Evolutionary conservation across 169 alveolate species (phyloP).

Genomic region (Cryptosporidium baileyi): DNA sequence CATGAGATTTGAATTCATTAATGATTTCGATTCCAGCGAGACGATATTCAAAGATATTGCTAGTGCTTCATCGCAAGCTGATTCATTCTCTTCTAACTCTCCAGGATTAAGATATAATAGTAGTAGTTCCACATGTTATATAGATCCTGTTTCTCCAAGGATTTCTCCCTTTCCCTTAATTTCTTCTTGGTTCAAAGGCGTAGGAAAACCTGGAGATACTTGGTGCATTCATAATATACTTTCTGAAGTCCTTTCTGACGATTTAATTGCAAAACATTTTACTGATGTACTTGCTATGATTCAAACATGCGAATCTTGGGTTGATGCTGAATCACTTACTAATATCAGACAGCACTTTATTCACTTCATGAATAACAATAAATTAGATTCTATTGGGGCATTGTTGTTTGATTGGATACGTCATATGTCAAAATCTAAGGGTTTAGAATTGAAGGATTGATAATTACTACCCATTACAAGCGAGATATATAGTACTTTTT

Average conservation of each 20-base stretch:
- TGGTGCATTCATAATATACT: constrained; percentile 69
- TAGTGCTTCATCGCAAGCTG: not conserved
- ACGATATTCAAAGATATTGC: not conserved
- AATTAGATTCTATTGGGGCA: constrained; percentile 52
- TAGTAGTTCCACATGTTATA: constrained; percentile 1
- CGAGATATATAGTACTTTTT: not conserved
- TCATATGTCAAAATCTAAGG: constrained; percentile 28
- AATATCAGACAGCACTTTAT: constrained; percentile 46
- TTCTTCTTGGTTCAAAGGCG: constrained; percentile 67
- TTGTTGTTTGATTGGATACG: constrained; percentile 63
- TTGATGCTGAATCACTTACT: constrained; percentile 49
- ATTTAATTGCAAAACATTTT: constrained; percentile 40
- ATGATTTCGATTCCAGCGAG: not conserved
- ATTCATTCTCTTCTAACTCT: not conserved
- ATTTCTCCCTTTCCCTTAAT: constrained; percentile 67
- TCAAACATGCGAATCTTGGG: constrained; percentile 67
- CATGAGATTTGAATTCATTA: not conserved
- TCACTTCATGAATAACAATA: constrained; percentile 52
- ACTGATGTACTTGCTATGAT: constrained; percentile 50
- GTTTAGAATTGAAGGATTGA: not conserved
- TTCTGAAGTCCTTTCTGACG: constrained; percentile 67
- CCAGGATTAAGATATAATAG: no score
- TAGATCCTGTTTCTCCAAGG: constrained; percentile 49
- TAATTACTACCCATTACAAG: not conserved
- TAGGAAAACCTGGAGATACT: constrained; percentile 48